A percentile compares a stretch with the other conserved stretches of the same genome.
These are phyloP conservation scores for Rhodotorula mucilaginosa DNA, from an alignment of 1,284 basidiomycete species.

Conservation along the genomic window DNA sequence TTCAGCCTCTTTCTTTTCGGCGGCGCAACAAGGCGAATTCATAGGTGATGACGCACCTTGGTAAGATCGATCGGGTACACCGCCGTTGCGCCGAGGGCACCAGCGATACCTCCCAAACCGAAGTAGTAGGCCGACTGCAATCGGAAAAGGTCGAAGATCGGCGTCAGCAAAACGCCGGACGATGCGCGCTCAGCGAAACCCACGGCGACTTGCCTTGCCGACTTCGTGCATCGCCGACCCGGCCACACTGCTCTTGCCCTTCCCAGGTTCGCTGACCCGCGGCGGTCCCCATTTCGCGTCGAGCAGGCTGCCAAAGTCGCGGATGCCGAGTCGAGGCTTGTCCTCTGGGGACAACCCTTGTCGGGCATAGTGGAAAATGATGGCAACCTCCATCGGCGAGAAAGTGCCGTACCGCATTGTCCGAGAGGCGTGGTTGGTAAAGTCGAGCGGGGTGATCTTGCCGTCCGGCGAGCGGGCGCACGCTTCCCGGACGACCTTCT, in stretches of 20 bases:
- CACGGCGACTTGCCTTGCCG: conserved; percentile 19
- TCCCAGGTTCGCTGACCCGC: not conserved
- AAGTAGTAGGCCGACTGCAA: conserved; percentile 70
- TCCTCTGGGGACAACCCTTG: conserved; percentile 59
- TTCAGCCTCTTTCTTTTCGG: no score
- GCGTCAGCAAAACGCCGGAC: conserved; percentile 9
- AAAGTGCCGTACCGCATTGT: conserved; percentile 82
- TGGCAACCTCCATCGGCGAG: conserved; percentile 91
- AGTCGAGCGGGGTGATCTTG: conserved; percentile 65
- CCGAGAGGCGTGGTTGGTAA: conserved; percentile 53
- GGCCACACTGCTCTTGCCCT: conserved; percentile 8
- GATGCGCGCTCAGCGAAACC: no score
- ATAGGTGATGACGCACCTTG: conserved; percentile 11
- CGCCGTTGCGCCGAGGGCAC: conserved; percentile 76
- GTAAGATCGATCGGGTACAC: conserved; percentile 81
- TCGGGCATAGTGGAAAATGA: conserved; percentile 92
- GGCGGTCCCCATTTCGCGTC: conserved; percentile 77
- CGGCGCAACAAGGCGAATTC: no score
- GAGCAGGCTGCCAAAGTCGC: conserved; percentile 84
- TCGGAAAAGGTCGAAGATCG: conserved; percentile 15
- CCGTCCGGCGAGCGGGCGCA: conserved; percentile 87
- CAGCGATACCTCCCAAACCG: conserved; percentile 84
- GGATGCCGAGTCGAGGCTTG: conserved; percentile 67
- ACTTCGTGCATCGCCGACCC: conserved; percentile 31
- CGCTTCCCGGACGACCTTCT: conserved; percentile 73